Percentiles rank a stretch among this genome's conserved stretches.
These are phyloP conservation scores for Hemileccinum impolitum DNA, from an alignment of 768 basidiomycete species.

Conservation along the genomic window DNA sequence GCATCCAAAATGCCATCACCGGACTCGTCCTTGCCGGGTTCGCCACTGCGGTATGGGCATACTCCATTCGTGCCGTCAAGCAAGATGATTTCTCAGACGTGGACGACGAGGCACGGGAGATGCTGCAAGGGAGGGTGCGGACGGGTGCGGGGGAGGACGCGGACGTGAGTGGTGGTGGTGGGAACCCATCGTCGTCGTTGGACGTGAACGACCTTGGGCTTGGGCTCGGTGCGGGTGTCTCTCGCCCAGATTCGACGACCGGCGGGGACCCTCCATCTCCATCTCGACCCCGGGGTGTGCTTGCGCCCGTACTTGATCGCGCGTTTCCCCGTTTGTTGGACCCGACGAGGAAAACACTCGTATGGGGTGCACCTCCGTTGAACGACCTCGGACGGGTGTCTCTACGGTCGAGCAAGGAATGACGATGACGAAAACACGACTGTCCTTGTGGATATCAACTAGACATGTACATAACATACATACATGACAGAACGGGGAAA, in stretches of 20 bases:
- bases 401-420: not conserved
- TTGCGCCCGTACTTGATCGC: slow-evolving; percentile 41
- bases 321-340: slow-evolving; percentile 54
- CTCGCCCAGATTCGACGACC: not conserved
- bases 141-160: slow-evolving; percentile 9
- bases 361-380: slow-evolving; percentile 72
- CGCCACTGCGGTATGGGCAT: slow-evolving; percentile 80
- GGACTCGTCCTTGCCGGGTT: slow-evolving; percentile 72
- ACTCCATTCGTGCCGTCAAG: slow-evolving; percentile 91
- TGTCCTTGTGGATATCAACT: slow-evolving; percentile 1
- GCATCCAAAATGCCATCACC: slow-evolving; percentile 72
- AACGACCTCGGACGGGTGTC: slow-evolving; percentile 50
- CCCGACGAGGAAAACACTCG: slow-evolving; percentile 57
- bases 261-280: slow-evolving; percentile 8
- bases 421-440: too few relatives aligned
- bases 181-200: too few relatives aligned
- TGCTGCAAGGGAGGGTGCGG: slow-evolving; percentile 31
- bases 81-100: slow-evolving; percentile 91
- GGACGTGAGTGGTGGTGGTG: too few relatives aligned
- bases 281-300: slow-evolving; percentile 40
- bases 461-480: not conserved
- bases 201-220: slow-evolving; percentile 3
- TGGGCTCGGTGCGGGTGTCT: slow-evolving; percentile 1
- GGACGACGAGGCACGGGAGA: slow-evolving; percentile 69
- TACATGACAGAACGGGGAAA: not conserved